These are phyloP conservation scores for Amyloporia xantha DNA, from an alignment of 768 basidiomycete species.

Conservation along the genomic window DNA sequence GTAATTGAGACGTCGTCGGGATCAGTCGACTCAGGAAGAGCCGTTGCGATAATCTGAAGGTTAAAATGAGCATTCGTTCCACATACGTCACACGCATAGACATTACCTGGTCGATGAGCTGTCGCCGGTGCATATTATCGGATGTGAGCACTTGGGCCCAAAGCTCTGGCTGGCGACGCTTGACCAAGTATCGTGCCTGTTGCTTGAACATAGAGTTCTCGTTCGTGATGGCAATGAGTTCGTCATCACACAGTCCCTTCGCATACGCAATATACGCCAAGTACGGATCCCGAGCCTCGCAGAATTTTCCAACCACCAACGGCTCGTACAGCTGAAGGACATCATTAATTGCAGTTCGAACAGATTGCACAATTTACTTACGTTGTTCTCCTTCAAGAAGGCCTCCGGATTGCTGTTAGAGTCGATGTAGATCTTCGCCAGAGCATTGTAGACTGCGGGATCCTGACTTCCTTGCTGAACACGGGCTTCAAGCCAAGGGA, in stretches of 20 bases:
- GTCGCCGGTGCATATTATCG: slow-evolving; percentile 88
- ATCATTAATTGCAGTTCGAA: slow-evolving; percentile 6
- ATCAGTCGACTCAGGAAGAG: slow-evolving; percentile 93
- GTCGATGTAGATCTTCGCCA: slow-evolving; percentile 98
- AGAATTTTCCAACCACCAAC: slow-evolving; percentile 96
- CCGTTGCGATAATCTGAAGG: slow-evolving; percentile 81
- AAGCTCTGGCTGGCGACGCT: slow-evolving; percentile 89
- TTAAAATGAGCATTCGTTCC: slow-evolving; percentile 46
- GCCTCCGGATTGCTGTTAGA: slow-evolving; percentile 97
- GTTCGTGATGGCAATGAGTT: slow-evolving; percentile 94
- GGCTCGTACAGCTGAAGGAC: slow-evolving; percentile 82
- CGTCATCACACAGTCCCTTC: slow-evolving; percentile 97
- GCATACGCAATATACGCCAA: slow-evolving; percentile 99
- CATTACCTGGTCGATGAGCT: slow-evolving; percentile 83
- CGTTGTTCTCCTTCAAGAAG: slow-evolving; percentile 98
- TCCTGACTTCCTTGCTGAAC: slow-evolving; percentile 95
- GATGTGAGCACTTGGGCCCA: slow-evolving; percentile 92
- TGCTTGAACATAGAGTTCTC: slow-evolving; percentile 99
- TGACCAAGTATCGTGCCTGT: slow-evolving; percentile 95
- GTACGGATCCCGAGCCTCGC: slow-evolving; percentile 97
- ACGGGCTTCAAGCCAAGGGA: slow-evolving; percentile 94
- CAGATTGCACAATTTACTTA: slow-evolving; percentile 32
- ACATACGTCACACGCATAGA: neutral
- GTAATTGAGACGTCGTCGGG: slow-evolving; percentile 98
- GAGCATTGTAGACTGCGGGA: slow-evolving; percentile 88